Percentiles rank a stretch among this genome's conserved stretches.
Conservation (phyloP, 1,284 basidiomycete species). For the Phaffia rhodozyma region DNA sequence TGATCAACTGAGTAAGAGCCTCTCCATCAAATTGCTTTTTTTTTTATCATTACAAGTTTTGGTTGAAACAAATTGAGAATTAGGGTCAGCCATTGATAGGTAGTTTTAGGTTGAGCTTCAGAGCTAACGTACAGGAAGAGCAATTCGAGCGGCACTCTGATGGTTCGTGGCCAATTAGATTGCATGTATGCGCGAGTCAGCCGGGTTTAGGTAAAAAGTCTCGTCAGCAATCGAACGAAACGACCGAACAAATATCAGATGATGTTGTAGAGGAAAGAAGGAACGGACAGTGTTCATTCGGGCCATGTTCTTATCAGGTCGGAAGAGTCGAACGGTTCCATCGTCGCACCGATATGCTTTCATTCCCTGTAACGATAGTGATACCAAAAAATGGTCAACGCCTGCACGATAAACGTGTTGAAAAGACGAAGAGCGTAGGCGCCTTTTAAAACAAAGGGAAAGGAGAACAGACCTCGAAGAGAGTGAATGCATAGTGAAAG, state of each 20-base stretch:
- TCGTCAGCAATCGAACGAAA: too few species aligned
- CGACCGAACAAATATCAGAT: not conserved
- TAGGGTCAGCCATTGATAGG: not conserved
- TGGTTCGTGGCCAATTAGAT: not conserved
- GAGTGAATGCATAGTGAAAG: slow-evolving; percentile 57
- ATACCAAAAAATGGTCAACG: not conserved
- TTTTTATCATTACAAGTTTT: not conserved
- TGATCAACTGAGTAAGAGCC: slow-evolving; percentile 70
- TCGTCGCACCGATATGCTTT: slow-evolving; percentile 81
- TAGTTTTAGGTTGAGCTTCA: not conserved
- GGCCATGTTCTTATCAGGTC: slow-evolving; percentile 96
- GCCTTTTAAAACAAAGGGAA: not conserved
- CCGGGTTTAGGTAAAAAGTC: not conserved
- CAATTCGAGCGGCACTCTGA: slow-evolving; percentile 34
- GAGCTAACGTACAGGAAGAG: slow-evolving; percentile 31
- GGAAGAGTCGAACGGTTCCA: slow-evolving; percentile 75
- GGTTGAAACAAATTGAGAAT: not conserved
- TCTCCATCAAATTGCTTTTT: slow-evolving; percentile 59
- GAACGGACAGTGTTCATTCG: slow-evolving; percentile 41
- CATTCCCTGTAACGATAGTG: slow-evolving; percentile 47
- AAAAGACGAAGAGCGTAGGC: not conserved
- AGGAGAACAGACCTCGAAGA: slow-evolving; percentile 26
- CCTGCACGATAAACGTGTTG: not conserved
- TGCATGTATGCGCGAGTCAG: not conserved
- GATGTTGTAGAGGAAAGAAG: not conserved